phyloP scores from a whole-genome alignment of 345 rosid species.

The Heritiera littoralis region DNA sequence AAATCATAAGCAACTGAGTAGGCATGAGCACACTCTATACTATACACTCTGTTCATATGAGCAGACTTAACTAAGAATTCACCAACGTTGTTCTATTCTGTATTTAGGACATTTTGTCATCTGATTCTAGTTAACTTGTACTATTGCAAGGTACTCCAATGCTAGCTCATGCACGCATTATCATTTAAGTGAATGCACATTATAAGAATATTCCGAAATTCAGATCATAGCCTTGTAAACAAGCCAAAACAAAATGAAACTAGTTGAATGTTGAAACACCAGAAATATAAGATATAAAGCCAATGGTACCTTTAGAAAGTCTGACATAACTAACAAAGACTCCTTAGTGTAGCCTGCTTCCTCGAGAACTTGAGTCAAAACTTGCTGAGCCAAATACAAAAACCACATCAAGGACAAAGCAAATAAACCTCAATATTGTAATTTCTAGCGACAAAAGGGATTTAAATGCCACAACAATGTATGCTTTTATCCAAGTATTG shows the following conservation, averaged over 20 bases:
- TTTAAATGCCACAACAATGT: no score
- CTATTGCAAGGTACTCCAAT: no score
- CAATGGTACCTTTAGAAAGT: slow-evolving; percentile 64
- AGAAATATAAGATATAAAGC: neutral
- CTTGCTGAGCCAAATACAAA: slow-evolving; percentile 56
- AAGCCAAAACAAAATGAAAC: neutral
- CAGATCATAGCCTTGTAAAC: neutral
- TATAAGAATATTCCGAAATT: neutral
- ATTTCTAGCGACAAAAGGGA: neutral
- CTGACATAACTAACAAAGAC: slow-evolving; percentile 52
- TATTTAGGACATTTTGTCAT: no score
- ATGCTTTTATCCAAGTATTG: no score
- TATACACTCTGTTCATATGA: no score
- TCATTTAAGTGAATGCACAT: neutral
- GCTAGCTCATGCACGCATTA: neutral
- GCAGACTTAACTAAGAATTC: no score
- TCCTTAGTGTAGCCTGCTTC: slow-evolving; percentile 76
- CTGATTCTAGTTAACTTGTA: no score
- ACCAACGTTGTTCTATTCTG: no score
- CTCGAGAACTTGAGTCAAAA: slow-evolving; percentile 63
- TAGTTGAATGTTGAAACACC: neutral
- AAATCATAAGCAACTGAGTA: no score
- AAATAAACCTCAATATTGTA: neutral
- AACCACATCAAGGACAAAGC: neutral
- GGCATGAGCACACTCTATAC: no score